A percentile compares a stretch with the other conserved stretches of the same genome.
These are phyloP conservation scores for Didymosphaeria variabile DNA, from an alignment of 2,329 filamentous ascomycete genomes.

Conservation along the genomic window DNA sequence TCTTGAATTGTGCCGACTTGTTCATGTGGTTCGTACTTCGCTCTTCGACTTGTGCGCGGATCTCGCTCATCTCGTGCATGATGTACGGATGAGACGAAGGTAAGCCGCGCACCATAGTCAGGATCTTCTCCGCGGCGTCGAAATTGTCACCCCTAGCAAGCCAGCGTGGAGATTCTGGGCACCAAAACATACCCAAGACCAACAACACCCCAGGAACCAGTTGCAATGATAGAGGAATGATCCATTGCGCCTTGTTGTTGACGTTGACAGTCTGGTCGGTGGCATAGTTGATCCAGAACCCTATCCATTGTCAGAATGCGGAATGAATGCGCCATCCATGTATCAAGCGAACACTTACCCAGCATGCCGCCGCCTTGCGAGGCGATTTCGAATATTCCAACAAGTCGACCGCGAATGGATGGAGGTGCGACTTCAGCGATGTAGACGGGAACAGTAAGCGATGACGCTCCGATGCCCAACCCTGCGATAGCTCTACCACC, in stretches of 20 bases:
- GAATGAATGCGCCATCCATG: background rate
- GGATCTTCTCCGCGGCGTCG: constrained; percentile 52
- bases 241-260: constrained; percentile 65
- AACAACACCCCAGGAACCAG: constrained; percentile 53
- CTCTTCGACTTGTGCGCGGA: constrained; percentile 49
- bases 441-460: constrained; percentile 50
- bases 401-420: constrained; percentile 69
- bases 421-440: constrained; percentile 62
- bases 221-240: constrained; percentile 66
- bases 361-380: constrained; percentile 68
- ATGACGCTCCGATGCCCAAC: constrained; percentile 50
- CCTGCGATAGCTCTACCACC: constrained; percentile 49
- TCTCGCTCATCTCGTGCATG: constrained; percentile 60
- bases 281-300: constrained; percentile 56
- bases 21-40: constrained; percentile 40
- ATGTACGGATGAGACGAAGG: constrained; percentile 55
- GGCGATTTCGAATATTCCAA: constrained; percentile 73
- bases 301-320: background rate
- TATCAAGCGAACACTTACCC: constrained; percentile 11
- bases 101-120: constrained; percentile 57
- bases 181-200: constrained; percentile 47
- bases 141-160: constrained; percentile 40
- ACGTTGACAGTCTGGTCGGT: constrained; percentile 53
- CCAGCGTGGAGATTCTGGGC: constrained; percentile 49
- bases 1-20: constrained; percentile 44